phyloP scores from a whole-genome alignment of 352 stramenopile genomes.

The Phytophthora megakarya region DNA sequence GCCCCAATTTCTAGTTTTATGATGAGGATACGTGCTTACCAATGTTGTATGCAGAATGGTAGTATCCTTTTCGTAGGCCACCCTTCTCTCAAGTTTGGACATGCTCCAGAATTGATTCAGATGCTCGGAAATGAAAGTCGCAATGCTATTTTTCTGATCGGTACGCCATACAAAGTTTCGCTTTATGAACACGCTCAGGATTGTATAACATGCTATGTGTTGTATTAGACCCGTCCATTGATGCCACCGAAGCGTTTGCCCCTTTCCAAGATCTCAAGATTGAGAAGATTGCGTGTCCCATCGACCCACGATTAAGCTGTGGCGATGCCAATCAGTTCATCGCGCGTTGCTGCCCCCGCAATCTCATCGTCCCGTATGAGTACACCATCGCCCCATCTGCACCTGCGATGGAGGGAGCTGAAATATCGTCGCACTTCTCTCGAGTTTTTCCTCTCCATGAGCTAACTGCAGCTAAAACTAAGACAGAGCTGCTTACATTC shows the following conservation, averaged over 20 bases:
- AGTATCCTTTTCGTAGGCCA: constrained; percentile 82
- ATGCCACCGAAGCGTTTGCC: constrained; percentile 53
- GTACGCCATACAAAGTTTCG: constrained; percentile 28
- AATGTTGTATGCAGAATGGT: constrained; percentile 42
- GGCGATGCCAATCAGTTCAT: constrained; percentile 89
- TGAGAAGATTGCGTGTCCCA: constrained; percentile 79
- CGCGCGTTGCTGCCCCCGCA: constrained; percentile 71
- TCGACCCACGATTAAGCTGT: constrained; percentile 81
- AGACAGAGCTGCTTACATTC: constrained; percentile 73
- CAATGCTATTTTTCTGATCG: constrained; percentile 76
- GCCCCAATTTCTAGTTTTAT: not conserved
- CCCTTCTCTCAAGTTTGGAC: constrained; percentile 67
- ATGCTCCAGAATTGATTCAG: constrained; percentile 53
- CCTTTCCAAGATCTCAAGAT: constrained; percentile 66
- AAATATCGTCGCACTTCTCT: constrained; percentile 67
- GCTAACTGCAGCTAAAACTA: constrained; percentile 66
- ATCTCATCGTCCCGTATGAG: constrained; percentile 69
- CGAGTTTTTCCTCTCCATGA: constrained; percentile 78
- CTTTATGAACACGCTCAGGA: not conserved
- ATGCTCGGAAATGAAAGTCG: constrained; percentile 63
- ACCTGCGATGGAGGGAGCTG: constrained; percentile 15
- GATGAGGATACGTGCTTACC: not conserved
- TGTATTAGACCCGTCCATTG: constrained; percentile 57
- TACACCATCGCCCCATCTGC: constrained; percentile 43
- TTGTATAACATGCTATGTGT: not conserved